Percentiles rank a stretch among this genome's conserved stretches.
Conservation (phyloP, 805 yeast species). For the Candida mattraensis region DNA sequence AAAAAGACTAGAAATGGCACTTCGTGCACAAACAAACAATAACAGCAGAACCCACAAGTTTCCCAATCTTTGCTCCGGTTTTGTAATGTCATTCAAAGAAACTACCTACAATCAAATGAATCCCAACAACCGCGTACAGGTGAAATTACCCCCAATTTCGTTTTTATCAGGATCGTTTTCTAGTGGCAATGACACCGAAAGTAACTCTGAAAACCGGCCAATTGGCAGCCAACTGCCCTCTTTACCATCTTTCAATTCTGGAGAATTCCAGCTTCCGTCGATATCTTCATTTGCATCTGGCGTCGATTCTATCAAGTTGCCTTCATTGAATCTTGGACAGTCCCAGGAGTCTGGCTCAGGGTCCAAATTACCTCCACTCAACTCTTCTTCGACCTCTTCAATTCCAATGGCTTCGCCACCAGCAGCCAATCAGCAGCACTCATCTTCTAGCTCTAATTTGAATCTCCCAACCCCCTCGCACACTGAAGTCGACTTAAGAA, state of each 20-base stretch:
- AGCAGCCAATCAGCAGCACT: slow-evolving; percentile 5
- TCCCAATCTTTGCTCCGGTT: neutral
- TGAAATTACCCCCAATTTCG: slow-evolving; percentile 30
- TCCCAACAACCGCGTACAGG: slow-evolving; percentile 17
- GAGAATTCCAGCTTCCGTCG: slow-evolving; percentile 15
- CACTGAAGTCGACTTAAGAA: slow-evolving; percentile 19
- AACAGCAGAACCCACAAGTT: too few relatives aligned
- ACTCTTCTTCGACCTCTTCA: slow-evolving; percentile 5
- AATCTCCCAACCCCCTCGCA: slow-evolving; percentile 22
- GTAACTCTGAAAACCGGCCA: slow-evolving; percentile 1
- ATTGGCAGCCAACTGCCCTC: slow-evolving; percentile 12
- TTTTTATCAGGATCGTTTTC: slow-evolving; percentile 19
- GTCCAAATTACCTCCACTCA: slow-evolving; percentile 11
- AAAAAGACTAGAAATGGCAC: too few relatives aligned
- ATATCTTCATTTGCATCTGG: slow-evolving; percentile 12
- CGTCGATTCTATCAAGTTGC: slow-evolving; percentile 16
- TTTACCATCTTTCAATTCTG: slow-evolving; percentile 10
- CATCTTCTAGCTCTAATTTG: slow-evolving; percentile 6
- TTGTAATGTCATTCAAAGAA: neutral
- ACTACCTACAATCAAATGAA: slow-evolving; percentile 3
- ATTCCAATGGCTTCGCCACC: slow-evolving; percentile 8
- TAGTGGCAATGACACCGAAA: slow-evolving; percentile 8
- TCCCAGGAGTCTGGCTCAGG: slow-evolving; percentile 6
- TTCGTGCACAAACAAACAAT: too few relatives aligned
- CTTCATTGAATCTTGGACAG: slow-evolving; percentile 15